Evolutionary conservation across 352 stramenopile species (phyloP).

Genomic region (Globisporangium nagaii): DNA sequence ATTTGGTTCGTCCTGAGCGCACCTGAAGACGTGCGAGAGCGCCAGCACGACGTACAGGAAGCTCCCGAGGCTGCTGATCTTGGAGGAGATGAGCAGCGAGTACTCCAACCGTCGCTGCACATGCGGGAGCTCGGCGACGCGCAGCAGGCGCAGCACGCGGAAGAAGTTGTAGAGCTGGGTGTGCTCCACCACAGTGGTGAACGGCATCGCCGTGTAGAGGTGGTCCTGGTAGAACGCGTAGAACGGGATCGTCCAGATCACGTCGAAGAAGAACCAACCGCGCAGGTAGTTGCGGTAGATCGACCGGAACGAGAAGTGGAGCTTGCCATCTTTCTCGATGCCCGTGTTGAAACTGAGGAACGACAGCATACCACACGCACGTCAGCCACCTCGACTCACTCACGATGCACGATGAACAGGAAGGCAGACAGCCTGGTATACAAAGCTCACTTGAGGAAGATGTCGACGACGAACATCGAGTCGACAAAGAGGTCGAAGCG

Average conservation of each 20-base stretch:
- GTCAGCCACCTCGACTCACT: no score
- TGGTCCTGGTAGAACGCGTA: conserved; percentile 48
- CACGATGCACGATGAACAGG: neutral
- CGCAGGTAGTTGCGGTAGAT: conserved; percentile 49
- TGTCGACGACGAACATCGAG: conserved; percentile 56
- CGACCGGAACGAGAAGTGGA: conserved; percentile 55
- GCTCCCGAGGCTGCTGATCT: conserved; percentile 64
- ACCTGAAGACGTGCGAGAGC: conserved; percentile 81
- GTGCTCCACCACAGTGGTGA: conserved; percentile 14
- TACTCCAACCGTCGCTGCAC: conserved; percentile 63
- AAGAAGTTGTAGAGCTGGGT: conserved; percentile 43
- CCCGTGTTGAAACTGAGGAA: conserved; percentile 61
- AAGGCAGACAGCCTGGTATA: neutral
- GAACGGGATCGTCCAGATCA: conserved; percentile 66
- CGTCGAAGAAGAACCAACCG: conserved; percentile 53
- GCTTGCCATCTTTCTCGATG: conserved; percentile 62
- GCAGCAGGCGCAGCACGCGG: conserved; percentile 41
- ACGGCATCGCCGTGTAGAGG: conserved; percentile 7
- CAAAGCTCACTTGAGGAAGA: conserved; percentile 56
- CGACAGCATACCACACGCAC: neutral
- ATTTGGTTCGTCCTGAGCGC: no score
- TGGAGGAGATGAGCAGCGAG: conserved; percentile 73
- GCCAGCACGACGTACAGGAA: conserved; percentile 69
- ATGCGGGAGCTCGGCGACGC: conserved; percentile 45
- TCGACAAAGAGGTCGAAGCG: conserved; percentile 62